Conservation (phyloP, 306 rosid genomes). For the Prunus mume region DNA sequence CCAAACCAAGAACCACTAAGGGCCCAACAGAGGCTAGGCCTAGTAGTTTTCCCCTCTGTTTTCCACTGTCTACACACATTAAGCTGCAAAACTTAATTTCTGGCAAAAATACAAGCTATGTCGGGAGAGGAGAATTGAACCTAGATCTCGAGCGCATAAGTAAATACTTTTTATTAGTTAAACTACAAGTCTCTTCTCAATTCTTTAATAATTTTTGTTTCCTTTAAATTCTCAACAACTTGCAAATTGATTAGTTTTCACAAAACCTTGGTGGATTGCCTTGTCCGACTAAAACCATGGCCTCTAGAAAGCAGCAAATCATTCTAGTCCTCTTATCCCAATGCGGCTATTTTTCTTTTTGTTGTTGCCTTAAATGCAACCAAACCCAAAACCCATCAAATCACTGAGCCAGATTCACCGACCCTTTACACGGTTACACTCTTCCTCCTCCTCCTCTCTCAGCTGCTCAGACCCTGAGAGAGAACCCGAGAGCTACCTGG, state of each 20-base stretch:
- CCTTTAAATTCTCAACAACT: too few species aligned
- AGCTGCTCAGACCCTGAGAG: background rate
- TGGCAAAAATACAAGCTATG: too few species aligned
- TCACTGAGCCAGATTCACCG: constrained; percentile 3
- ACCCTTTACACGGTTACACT: background rate
- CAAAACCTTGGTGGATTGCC: background rate
- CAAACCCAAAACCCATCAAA: constrained; percentile 18
- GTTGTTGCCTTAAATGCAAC: constrained; percentile 16
- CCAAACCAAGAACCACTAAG: background rate
- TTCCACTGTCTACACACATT: background rate
- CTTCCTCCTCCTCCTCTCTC: background rate
- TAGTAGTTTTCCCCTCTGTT: background rate
- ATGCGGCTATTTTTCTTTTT: background rate
- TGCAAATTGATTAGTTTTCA: too few species aligned
- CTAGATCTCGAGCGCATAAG: fast-evolving
- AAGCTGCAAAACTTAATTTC: background rate
- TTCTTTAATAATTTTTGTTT: too few species aligned
- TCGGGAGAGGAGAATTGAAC: too few species aligned
- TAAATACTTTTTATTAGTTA: too few species aligned
- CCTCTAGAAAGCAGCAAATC: background rate
- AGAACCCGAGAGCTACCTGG: too few species aligned
- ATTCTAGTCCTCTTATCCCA: background rate
- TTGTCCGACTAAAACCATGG: constrained; percentile 7
- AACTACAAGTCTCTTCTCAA: too few species aligned
- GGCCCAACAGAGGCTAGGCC: constrained; percentile 4